phyloP scores from a whole-genome alignment of 2,329 filamentous ascomycete genomes.

The Lachnellula subtilissima region DNA sequence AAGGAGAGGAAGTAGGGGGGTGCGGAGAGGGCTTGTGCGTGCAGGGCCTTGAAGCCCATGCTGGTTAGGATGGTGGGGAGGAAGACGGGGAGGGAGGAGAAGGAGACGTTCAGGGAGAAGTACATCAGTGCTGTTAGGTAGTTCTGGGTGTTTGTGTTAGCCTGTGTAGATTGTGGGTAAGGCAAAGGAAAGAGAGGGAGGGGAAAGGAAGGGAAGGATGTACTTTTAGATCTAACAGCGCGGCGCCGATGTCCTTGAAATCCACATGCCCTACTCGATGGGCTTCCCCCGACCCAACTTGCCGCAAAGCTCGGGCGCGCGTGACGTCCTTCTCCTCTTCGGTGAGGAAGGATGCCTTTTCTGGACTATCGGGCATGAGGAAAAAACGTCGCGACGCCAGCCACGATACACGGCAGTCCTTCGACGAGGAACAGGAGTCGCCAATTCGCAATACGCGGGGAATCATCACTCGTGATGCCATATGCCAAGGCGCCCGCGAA shows the following conservation, averaged over 20 bases:
- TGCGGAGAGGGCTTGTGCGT: conserved; percentile 67
- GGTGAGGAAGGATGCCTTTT: conserved; percentile 46
- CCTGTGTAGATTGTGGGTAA: too few species aligned
- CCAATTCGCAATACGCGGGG: conserved; percentile 53
- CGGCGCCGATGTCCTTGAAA: conserved; percentile 42
- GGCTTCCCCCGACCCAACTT: conserved; percentile 46
- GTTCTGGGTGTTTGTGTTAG: conserved; percentile 12
- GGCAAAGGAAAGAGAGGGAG: too few species aligned
- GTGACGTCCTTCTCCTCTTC: conserved; percentile 46
- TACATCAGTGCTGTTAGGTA: conserved; percentile 43
- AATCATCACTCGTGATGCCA: conserved; percentile 59
- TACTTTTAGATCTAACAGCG: conserved; percentile 42
- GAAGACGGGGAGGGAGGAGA: conserved; percentile 60
- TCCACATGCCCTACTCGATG: conserved; percentile 43
- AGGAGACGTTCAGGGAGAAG: conserved; percentile 60
- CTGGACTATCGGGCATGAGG: conserved; percentile 47
- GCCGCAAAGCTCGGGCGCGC: conserved; percentile 45
- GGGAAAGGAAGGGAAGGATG: background rate
- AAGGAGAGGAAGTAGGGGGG: conserved; percentile 68
- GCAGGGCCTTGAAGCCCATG: conserved; percentile 64
- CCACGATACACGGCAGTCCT: conserved; percentile 53
- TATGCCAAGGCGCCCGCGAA: conserved; percentile 66
- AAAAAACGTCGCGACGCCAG: conserved; percentile 53
- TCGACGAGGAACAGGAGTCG: conserved; percentile 61
- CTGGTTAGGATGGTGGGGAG: conserved; percentile 57